Base-by-base conservation (phyloP, 2,329 filamentous ascomycete genomes). In the Helicocarpus griseus region DNA sequence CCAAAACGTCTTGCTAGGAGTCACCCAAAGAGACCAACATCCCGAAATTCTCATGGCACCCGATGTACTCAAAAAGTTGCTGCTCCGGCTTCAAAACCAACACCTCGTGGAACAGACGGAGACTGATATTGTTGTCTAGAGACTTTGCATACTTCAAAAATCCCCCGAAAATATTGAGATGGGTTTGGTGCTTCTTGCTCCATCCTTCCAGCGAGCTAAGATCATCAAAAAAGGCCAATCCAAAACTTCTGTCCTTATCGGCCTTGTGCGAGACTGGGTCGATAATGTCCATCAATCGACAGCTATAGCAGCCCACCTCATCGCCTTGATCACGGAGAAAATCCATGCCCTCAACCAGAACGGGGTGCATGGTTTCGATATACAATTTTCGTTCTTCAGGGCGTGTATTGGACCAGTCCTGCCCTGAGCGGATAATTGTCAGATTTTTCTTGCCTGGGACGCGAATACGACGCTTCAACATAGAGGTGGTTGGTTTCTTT, bases 281-380 rank as follows among this genome's bases (percentile, higher is more conserved):
- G 22, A 73, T 53, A 11, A 74, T 61, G 4, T 71, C 65, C 72
- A 72, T 73, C 40, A 75, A 69, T 3, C 71, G 68, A 46, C 68
- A 72, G 52, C 63, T 68, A 46, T 70, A 69, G 53, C 72, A 76
- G 0, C 72, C 72, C 11, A 75, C 65, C n/a, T 69, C 64, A 2
- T 60, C 57, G 1, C 73, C 73, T 26, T 70, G 54, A 48, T 75
- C 69, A 0, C 71, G 67, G 1, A 75, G 61, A 52, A 73, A 75
- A 17, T 67, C 59, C 73, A 75, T 75, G 0, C 73, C 73, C 38
- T 62, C 62, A 17, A 61, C 60, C 5, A 76, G 61, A 1, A 72
- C 68, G 0, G 72, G 73, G 49, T 74, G 70, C 69, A 75, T 74
- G 4, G 67, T 72, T 24, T 66, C 63, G 8, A 74, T 61, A 54